phyloP scores from a whole-genome alignment of 768 basidiomycete genomes.

The Boletus bicolor region DNA sequence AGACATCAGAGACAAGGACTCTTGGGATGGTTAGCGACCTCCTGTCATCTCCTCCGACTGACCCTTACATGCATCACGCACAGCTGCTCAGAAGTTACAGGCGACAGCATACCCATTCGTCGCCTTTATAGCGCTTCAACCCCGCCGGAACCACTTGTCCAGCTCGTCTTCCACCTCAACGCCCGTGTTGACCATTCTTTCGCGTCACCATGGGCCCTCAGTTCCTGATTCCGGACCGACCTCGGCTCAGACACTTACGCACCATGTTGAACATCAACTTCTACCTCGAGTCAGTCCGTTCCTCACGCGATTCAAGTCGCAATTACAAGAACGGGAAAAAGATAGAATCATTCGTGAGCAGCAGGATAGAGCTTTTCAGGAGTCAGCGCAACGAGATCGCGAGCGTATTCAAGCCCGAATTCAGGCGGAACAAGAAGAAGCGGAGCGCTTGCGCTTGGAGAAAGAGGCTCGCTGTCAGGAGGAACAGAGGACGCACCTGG shows the following conservation, averaged over 20 bases:
- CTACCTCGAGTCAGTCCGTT: constrained; percentile 80
- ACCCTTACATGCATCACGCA: background rate
- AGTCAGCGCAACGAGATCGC: constrained; percentile 60
- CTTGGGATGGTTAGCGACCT: constrained; percentile 60
- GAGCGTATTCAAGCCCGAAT: constrained; percentile 62
- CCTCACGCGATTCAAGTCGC: constrained; percentile 57
- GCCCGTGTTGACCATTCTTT: constrained; percentile 73
- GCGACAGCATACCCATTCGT: constrained; percentile 92
- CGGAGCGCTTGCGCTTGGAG: constrained; percentile 34
- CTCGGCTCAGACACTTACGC: constrained; percentile 56
- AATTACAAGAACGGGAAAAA: constrained; percentile 46
- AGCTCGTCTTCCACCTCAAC: constrained; percentile 33
- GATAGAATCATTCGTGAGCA: constrained; percentile 70
- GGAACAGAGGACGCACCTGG: constrained; percentile 36
- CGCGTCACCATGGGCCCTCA: constrained; percentile 74
- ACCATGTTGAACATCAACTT: constrained; percentile 67
- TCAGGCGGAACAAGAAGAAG: constrained; percentile 39
- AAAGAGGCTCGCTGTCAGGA: constrained; percentile 30
- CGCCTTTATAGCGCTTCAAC: constrained; percentile 87
- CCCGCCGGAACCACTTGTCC: constrained; percentile 45
- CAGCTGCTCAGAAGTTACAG: constrained; percentile 69
- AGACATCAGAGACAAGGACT: constrained; percentile 78
- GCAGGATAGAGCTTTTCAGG: constrained; percentile 77
- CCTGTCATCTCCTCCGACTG: background rate
- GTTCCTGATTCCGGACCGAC: constrained; percentile 52